Evolutionary conservation across 2,329 filamentous ascomycete species (phyloP).

Genomic region (Didymellaceae sp.): DNA sequence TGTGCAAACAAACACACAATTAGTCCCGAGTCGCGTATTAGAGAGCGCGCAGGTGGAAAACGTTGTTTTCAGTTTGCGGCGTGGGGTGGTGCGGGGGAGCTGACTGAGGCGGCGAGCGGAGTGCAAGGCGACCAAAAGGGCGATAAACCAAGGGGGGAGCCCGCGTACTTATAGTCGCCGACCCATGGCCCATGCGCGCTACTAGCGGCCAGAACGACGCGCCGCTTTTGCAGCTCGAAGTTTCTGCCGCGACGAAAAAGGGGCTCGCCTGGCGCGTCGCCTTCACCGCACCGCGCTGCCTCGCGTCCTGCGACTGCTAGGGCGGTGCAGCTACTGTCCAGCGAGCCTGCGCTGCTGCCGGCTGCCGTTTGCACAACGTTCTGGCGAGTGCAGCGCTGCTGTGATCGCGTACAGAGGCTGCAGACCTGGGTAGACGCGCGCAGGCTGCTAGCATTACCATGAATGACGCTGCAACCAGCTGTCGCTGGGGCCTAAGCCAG

Average conservation of each 20-base stretch:
- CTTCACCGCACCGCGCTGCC: slow-evolving; percentile 21
- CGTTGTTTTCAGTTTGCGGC: slow-evolving; percentile 36
- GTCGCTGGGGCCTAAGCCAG: slow-evolving; percentile 22
- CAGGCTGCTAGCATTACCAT: slow-evolving; percentile 16
- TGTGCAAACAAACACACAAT: slow-evolving; percentile 34
- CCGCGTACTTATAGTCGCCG: slow-evolving; percentile 33
- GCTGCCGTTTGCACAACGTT: not conserved
- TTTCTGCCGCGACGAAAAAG: slow-evolving; percentile 33
- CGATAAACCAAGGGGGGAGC: slow-evolving; percentile 32
- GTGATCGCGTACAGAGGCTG: slow-evolving; percentile 3
- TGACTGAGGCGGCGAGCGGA: slow-evolving; percentile 36
- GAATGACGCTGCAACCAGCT: slow-evolving; percentile 32
- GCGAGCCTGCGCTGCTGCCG: not conserved
- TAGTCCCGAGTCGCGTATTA: slow-evolving; percentile 36
- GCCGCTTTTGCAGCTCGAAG: slow-evolving; percentile 38
- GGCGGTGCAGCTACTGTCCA: slow-evolving; percentile 2
- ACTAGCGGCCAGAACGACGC: slow-evolving; percentile 19
- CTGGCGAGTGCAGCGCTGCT: slow-evolving; percentile 11
- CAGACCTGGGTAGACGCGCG: too few species aligned
- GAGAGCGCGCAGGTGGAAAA: slow-evolving; percentile 40
- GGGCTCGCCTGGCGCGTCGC: slow-evolving; percentile 27
- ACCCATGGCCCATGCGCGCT: slow-evolving; percentile 13
- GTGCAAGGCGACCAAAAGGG: slow-evolving; percentile 39
- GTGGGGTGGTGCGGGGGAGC: slow-evolving; percentile 32
- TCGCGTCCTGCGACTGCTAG: slow-evolving; percentile 19